Percentiles rank a stretch among this genome's conserved stretches.
These are phyloP conservation scores for Tolypocladium guangdongense DNA, from an alignment of 2,329 filamentous ascomycete species.

Conservation along the genomic window DNA sequence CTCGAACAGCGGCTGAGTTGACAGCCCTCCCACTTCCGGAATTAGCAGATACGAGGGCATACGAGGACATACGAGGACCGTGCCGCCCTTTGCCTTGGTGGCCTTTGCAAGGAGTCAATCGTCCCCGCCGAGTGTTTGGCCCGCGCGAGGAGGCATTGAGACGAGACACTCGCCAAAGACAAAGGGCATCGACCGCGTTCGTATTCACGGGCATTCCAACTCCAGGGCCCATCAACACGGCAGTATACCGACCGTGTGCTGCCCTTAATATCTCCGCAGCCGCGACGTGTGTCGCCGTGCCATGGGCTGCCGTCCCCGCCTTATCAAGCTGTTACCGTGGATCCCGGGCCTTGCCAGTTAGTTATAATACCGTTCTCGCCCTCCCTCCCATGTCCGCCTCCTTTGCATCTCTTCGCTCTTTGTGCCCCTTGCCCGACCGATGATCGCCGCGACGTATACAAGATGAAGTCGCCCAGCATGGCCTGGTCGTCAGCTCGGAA, in stretches of 20 bases:
- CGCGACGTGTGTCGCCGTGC: not conserved
- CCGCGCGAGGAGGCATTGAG: too few relatives aligned
- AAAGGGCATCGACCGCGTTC: not conserved
- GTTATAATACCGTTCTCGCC: not conserved
- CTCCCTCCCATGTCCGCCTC: not conserved
- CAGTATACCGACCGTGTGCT: too few relatives aligned
- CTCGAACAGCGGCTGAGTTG: not conserved
- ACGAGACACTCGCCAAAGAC: not conserved
- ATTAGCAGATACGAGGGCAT: not conserved
- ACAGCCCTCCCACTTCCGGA: too few relatives aligned
- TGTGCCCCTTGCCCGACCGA: not conserved
- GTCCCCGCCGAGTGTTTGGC: not conserved
- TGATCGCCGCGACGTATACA: not conserved
- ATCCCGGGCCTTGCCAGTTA: not conserved
- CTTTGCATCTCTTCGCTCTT: not conserved
- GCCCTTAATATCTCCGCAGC: not conserved
- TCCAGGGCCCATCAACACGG: not conserved
- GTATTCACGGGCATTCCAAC: not conserved
- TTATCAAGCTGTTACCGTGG: not conserved
- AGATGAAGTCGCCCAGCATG: not conserved
- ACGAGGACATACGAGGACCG: too few relatives aligned
- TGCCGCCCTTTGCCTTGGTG: too few relatives aligned
- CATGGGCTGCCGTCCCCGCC: not conserved
- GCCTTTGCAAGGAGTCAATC: too few relatives aligned
- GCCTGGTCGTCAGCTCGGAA: not conserved